A percentile compares a stretch with the other conserved stretches of the same genome.
Conservation (phyloP, 352 stramenopile genomes). For the Aphanomyces stellatus region DNA sequence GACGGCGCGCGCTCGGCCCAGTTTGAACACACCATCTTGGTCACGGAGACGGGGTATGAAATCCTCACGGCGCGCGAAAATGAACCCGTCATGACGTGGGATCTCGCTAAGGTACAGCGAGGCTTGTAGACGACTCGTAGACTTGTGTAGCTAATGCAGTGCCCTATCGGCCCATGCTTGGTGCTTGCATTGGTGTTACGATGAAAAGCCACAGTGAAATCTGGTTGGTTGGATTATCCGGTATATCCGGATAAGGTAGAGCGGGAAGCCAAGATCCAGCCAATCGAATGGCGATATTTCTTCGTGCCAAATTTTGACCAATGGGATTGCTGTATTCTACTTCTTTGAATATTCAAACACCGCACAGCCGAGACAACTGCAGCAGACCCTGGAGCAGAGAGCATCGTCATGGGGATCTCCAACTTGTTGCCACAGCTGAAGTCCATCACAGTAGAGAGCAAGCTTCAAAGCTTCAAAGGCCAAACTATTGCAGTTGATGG, state of each 20-base stretch:
- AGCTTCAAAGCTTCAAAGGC: conserved; percentile 43
- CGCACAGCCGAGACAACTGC: not conserved
- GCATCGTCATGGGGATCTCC: conserved; percentile 28
- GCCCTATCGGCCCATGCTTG: too few species aligned
- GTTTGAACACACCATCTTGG: conserved; percentile 97
- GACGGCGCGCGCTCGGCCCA: conserved; percentile 95
- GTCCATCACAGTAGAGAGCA: conserved; percentile 57
- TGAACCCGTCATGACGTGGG: conserved; percentile 83
- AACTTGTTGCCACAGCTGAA: conserved; percentile 52
- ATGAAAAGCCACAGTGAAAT: too few species aligned
- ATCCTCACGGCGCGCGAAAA: conserved; percentile 91
- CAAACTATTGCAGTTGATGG: conserved; percentile 67
- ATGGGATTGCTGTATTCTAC: not conserved
- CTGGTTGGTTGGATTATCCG: not conserved
- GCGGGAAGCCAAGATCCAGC: not conserved
- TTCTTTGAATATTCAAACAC: conserved; percentile 10
- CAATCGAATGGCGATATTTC: not conserved
- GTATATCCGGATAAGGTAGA: not conserved
- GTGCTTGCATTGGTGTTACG: too few species aligned
- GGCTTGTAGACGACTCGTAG: conserved; percentile 23
- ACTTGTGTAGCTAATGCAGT: too few species aligned
- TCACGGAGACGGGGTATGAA: conserved; percentile 97
- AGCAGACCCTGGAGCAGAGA: not conserved
- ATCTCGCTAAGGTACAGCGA: conserved; percentile 69
- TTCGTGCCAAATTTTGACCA: not conserved